Percentiles rank a stretch among this genome's conserved stretches.
Evolutionary conservation across 805 yeast species (phyloP).

Genomic region (Pichia deserticola): DNA sequence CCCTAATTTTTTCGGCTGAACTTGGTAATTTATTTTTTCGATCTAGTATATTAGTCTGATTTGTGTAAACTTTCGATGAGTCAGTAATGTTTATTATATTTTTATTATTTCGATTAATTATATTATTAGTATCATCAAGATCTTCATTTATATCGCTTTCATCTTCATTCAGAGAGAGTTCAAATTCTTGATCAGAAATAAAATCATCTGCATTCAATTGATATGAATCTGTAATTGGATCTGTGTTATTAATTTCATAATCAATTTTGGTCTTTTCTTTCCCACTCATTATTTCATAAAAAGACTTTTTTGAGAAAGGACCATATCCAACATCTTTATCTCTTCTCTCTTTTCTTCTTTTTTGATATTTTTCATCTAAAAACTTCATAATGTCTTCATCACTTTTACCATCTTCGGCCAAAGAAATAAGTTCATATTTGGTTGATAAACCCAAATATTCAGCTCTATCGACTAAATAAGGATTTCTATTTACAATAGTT

Average conservation of each 20-base stretch:
- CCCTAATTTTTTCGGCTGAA: neutral
- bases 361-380: constrained; percentile 21
- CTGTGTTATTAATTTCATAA: neutral
- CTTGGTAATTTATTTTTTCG: neutral
- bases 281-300: constrained; percentile 17
- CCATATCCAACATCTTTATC: constrained; percentile 24
- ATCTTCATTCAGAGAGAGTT: constrained; percentile 15
- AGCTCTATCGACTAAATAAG: constrained; percentile 30
- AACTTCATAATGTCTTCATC: constrained; percentile 22
- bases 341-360: constrained; percentile 18
- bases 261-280: constrained; percentile 14
- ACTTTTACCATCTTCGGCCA: constrained; percentile 24
- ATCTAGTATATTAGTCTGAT: too few species aligned
- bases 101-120: too few species aligned
- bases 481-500: constrained; percentile 16
- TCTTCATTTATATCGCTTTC: constrained; percentile 11
- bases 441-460: constrained; percentile 28
- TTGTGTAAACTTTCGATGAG: too few species aligned
- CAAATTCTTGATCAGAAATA: constrained; percentile 8
- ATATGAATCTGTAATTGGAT: neutral
- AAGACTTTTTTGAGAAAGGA: constrained; percentile 21
- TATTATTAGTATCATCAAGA: neutral
- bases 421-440: constrained; percentile 19
- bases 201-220: neutral
- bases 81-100: neutral